A percentile compares a stretch with the other conserved stretches of the same genome.
These are phyloP conservation scores for Salix purpurea DNA, from an alignment of 345 rosid genomes.

Conservation along the genomic window DNA sequence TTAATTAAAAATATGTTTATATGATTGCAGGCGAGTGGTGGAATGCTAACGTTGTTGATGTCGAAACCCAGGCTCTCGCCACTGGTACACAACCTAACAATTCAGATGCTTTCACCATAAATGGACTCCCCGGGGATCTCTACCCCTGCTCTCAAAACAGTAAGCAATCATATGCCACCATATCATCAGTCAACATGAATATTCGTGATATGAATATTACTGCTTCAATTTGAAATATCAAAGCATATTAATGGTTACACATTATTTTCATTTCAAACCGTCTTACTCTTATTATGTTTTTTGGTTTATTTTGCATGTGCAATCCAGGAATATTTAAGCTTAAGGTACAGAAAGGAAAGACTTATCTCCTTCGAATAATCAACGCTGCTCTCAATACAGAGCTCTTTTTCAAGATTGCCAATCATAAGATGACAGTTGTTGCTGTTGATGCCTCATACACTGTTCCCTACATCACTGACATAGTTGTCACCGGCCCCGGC, in stretches of 20 bases:
- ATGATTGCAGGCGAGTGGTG: conserved; percentile 75
- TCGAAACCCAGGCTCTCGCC: conserved; percentile 50
- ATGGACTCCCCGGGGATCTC: conserved; percentile 84
- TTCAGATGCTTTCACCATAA: conserved; percentile 82
- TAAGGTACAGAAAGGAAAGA: conserved; percentile 58
- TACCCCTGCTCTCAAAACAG: conserved; percentile 68
- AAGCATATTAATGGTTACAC: neutral
- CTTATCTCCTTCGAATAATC: conserved; percentile 71
- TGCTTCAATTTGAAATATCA: too few relatives aligned
- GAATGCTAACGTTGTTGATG: conserved; percentile 67
- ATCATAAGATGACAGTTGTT: conserved; percentile 72
- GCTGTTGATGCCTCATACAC: conserved; percentile 72
- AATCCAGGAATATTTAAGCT: conserved; percentile 51
- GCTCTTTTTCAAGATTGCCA: conserved; percentile 79
- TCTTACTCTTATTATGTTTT: neutral
- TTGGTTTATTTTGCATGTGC: neutral
- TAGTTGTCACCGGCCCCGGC: conserved; percentile 62
- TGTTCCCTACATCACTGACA: conserved; percentile 54
- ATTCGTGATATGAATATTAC: neutral
- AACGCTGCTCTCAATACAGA: conserved; percentile 86
- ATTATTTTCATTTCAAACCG: too few relatives aligned
- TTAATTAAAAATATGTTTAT: neutral
- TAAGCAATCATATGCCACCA: conserved; percentile 20
- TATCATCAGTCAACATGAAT: neutral
- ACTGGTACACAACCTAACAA: conserved; percentile 50